Base-by-base conservation (phyloP, 2,329 filamentous ascomycete species). In the Colletotrichum lentis region DNA sequence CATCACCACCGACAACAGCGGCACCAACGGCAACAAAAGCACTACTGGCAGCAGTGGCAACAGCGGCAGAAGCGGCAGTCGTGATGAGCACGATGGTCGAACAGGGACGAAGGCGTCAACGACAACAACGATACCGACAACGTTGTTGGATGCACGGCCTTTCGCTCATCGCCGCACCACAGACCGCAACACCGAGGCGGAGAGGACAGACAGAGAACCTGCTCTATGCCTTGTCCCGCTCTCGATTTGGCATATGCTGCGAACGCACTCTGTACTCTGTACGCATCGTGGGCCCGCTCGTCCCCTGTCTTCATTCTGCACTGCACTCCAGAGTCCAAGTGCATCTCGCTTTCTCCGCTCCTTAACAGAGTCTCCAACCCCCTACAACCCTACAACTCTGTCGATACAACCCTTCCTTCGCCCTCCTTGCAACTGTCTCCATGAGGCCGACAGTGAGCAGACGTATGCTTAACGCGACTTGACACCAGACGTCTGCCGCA, bases 391-490 rank as follows among this genome's bases (percentile, higher is more conserved):
- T 20, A 59, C 35, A 47, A 6, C 16, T 31, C 27, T 31, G 27
- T 31, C 57, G 20, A 37, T n/a, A 41, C 57, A 43, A 20, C 46
- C 31, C n/a, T 57, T 57, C 41, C 47, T 22, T 55, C 58, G 22
- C 58, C 43, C 47, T 67, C 61, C 46, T 57, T 24, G 44, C 24
- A 43, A 67, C 43, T n/a, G n/a, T 44, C 52, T 54, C 22, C 43
- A 37, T 24, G 54, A 68, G 65, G 64, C 64, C 47, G 65, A 68
- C 65, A 14, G 35, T 62, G 54, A 68, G 60, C 31, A 56, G 49
- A 54, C 65, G 61, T 56, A 69, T 69, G 66, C 66, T 69, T 67
- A 67, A 58, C 62, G 54, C 43, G 41, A 62, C 31, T 64, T 58
- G 56, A 69, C 50, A 69, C 62, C 52, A 62, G 50, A 67, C 50